phyloP scores from a whole-genome alignment of 345 rosid genomes.

The Firmiana major region DNA sequence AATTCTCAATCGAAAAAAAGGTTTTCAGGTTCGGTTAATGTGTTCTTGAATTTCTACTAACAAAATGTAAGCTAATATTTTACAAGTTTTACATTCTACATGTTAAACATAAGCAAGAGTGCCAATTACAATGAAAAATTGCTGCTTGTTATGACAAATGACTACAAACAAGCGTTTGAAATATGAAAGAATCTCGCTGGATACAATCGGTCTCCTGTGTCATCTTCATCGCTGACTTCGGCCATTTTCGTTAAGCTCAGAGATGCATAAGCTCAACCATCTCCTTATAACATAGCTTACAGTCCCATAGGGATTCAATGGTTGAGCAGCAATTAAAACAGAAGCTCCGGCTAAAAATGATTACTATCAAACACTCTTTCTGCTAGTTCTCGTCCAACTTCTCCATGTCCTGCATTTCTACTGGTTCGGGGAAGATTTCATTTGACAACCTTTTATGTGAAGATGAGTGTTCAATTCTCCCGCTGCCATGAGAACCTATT shows the following conservation, averaged over 20 bases:
- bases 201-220: not conserved
- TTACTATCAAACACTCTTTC: not conserved
- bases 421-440: constrained; percentile 60
- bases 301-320: not conserved
- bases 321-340: not conserved
- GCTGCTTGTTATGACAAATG: not conserved
- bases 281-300: too few relatives aligned
- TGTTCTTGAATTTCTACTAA: not conserved
- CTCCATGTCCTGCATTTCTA: constrained; percentile 35
- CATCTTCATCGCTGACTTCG: not conserved
- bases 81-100: not conserved
- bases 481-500: constrained; percentile 53
- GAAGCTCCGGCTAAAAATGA: not conserved
- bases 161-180: constrained; percentile 11
- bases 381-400: constrained; percentile 25
- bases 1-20: not conserved
- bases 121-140: not conserved
- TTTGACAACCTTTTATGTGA: constrained; percentile 47
- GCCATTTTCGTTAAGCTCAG: not conserved
- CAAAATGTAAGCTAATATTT: not conserved
- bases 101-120: not conserved
- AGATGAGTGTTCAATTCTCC: constrained; percentile 51
- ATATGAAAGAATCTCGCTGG: not conserved
- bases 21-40: not conserved
- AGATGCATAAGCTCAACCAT: not conserved